These are phyloP conservation scores for Fusarium redolens DNA, from an alignment of 2,329 filamentous ascomycete genomes.

Conservation along the genomic window DNA sequence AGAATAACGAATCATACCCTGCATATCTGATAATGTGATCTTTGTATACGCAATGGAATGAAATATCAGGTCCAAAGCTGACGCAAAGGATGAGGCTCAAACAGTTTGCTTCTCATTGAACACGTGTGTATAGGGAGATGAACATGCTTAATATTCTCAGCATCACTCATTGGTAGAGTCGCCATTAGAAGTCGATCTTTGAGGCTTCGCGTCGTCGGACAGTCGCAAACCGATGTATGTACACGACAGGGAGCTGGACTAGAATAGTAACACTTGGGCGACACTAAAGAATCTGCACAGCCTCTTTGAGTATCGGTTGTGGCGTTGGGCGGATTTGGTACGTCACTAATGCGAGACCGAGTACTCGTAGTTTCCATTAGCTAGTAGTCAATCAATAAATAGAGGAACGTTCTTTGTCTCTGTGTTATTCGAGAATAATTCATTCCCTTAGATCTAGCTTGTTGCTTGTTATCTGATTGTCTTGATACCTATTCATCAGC, in stretches of 20 bases:
- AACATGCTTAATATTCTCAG: not conserved
- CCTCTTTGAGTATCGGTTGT: slow-evolving; percentile 35
- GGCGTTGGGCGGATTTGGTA: slow-evolving; percentile 31
- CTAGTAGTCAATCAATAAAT: not conserved
- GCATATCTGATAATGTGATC: not conserved
- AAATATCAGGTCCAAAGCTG: slow-evolving; percentile 11
- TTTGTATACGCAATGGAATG: not conserved
- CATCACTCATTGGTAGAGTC: slow-evolving; percentile 22
- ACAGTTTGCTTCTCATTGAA: slow-evolving; percentile 17
- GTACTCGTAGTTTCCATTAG: not conserved
- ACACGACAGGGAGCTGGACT: slow-evolving; percentile 5
- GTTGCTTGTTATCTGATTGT: not conserved
- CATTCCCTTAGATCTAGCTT: not conserved
- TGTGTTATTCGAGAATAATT: not conserved
- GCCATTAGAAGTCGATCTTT: slow-evolving; percentile 11
- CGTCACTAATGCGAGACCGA: not conserved
- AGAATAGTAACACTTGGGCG: slow-evolving; percentile 28
- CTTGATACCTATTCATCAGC: not conserved
- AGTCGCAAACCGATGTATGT: slow-evolving; percentile 12
- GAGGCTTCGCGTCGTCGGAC: slow-evolving; percentile 11
- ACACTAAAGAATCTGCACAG: slow-evolving; percentile 28
- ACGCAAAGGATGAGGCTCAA: slow-evolving; percentile 34
- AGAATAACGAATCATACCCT: not conserved
- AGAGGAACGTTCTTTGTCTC: not conserved
- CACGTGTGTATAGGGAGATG: slow-evolving; percentile 21